These are phyloP conservation scores for Leptographium wingfieldii DNA, from an alignment of 2,329 filamentous ascomycete species.

Conservation along the genomic window DNA sequence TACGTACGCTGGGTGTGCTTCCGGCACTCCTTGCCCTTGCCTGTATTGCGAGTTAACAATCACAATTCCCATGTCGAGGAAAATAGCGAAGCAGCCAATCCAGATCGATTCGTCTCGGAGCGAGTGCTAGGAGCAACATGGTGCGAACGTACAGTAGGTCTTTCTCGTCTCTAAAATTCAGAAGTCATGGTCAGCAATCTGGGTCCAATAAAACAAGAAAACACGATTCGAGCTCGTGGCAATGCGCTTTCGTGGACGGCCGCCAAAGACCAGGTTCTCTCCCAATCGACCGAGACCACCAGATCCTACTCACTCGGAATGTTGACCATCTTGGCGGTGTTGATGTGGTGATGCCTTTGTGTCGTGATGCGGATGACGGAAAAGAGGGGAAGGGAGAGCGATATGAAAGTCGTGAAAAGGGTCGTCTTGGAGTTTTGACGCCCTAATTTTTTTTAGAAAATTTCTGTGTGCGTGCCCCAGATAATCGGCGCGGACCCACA, in stretches of 20 bases:
- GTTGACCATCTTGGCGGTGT: constrained; percentile 50
- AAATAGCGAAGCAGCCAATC: not conserved
- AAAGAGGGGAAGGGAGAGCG: not conserved
- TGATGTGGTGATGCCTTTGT: constrained; percentile 6
- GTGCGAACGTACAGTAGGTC: constrained; percentile 12
- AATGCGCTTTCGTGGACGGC: not conserved
- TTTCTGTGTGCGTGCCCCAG: constrained; percentile 3
- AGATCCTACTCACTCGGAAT: constrained; percentile 42
- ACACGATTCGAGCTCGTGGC: not conserved
- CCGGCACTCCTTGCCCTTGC: constrained; percentile 59
- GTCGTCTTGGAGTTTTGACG: not conserved
- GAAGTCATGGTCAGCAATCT: constrained; percentile 7
- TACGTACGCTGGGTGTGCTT: constrained; percentile 50
- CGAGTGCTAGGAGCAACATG: not conserved
- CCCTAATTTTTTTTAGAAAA: constrained; percentile 3
- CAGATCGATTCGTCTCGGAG: not conserved
- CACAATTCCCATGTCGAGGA: not conserved
- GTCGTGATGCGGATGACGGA: constrained; percentile 1
- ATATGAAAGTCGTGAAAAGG: not conserved
- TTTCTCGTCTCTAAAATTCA: constrained; percentile 13
- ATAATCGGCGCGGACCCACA: not conserved
- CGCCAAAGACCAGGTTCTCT: not conserved
- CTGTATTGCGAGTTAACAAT: constrained; percentile 41
- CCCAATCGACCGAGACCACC: not conserved
- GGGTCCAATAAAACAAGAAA: not conserved